phyloP scores from a whole-genome alignment of 2,329 filamentous ascomycete species.

The Paracoccidioides lutzii region DNA sequence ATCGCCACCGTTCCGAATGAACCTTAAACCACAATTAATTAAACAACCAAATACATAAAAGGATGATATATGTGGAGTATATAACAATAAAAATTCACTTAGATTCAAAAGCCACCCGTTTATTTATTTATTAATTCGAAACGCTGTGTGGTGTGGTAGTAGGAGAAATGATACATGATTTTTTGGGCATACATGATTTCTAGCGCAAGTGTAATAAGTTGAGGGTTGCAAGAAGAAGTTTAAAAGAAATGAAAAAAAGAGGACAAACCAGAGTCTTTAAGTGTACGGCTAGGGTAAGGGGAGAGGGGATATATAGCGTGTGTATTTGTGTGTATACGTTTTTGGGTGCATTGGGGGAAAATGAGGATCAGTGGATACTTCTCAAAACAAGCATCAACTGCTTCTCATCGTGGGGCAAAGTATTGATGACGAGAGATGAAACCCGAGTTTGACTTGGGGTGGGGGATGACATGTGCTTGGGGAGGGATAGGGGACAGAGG shows the following conservation, averaged over 20 bases:
- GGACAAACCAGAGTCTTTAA: neutral
- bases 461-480: conserved; percentile 4
- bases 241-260: conserved; percentile 10
- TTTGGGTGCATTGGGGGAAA: neutral
- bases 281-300: conserved; percentile 2
- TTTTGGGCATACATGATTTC: conserved; percentile 28
- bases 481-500: neutral
- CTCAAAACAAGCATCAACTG: conserved; percentile 10
- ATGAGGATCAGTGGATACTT: conserved; percentile 8
- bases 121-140: neutral
- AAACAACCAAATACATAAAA: neutral
- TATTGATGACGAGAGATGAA: no score
- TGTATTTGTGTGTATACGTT: neutral
- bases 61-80: neutral
- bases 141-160: conserved; percentile 9
- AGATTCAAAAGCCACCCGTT: conserved; percentile 1
- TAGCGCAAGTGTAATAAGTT: conserved; percentile 18
- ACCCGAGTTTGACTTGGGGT: neutral
- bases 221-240: conserved; percentile 7
- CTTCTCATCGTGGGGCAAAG: conserved; percentile 2
- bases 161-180: conserved; percentile 28
- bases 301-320: neutral
- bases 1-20: no score
- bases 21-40: no score
- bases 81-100: neutral